Conservation (phyloP, 139 green algal genomes). For the Closterium sp. region DNA sequence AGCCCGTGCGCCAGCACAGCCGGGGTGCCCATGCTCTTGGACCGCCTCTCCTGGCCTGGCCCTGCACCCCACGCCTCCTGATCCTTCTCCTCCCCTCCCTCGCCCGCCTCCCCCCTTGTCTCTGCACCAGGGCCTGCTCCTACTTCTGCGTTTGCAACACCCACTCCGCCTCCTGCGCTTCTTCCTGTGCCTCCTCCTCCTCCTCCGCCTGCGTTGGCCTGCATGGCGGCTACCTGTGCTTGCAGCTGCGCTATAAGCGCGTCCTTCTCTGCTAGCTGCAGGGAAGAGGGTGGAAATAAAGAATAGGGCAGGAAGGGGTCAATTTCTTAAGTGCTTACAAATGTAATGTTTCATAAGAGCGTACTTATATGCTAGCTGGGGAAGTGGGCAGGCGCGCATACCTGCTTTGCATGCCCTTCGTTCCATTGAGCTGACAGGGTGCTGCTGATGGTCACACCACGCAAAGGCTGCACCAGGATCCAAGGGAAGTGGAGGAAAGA, state of each 20-base stretch:
- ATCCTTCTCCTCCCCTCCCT: neutral
- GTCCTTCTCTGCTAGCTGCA: neutral
- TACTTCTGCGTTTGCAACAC: neutral
- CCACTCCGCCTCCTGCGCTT: too few relatives aligned
- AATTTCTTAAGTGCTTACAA: neutral
- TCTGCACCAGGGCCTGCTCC: neutral
- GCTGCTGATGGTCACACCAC: neutral
- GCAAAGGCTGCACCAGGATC: neutral
- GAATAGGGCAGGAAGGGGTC: neutral
- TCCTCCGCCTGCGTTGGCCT: neutral
- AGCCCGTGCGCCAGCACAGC: neutral
- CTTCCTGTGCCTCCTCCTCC: neutral
- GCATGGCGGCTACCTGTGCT: neutral
- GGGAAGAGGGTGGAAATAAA: neutral
- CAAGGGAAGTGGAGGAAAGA: slow-evolving; percentile 5
- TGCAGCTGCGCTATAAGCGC: neutral
- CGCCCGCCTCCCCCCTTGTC: neutral
- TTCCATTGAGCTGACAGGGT: neutral
- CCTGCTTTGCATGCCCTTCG: neutral
- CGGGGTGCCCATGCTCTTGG: neutral
- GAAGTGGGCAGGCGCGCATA: neutral
- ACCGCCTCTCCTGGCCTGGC: neutral
- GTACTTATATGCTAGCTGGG: too few relatives aligned
- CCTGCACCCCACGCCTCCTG: too few relatives aligned
- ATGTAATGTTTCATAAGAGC: too few relatives aligned